Percentiles rank a stretch among this genome's conserved stretches.
phyloP scores from a whole-genome alignment of 805 yeast species.

The Pichia deserticola region DNA sequence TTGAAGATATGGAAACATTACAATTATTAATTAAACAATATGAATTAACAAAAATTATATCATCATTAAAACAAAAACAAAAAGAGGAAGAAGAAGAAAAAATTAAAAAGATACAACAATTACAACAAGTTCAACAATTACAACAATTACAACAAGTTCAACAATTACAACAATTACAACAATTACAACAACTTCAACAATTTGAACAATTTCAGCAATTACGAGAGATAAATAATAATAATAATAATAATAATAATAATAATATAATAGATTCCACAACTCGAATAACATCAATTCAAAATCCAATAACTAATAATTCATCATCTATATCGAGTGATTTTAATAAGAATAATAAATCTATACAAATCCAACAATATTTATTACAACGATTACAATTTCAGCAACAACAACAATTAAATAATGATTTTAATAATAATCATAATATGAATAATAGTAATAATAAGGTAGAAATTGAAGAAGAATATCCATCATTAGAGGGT shows the following conservation, averaged over 20 bases:
- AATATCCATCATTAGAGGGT: conserved; percentile 14
- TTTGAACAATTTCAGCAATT: conserved; percentile 2
- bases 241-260: background rate
- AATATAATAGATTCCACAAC: background rate
- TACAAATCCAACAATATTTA: background rate
- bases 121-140: background rate
- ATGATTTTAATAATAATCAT: background rate
- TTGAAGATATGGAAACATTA: conserved; percentile 2
- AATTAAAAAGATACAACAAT: background rate
- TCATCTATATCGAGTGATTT: no score
- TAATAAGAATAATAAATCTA: background rate
- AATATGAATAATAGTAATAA: background rate
- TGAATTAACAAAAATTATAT: conserved; percentile 5
- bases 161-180: conserved; percentile 4
- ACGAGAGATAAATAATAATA: background rate
- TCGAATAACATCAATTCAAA: background rate
- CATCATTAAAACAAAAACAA: conserved; percentile 1
- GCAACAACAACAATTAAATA: background rate
- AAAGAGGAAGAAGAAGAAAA: background rate
- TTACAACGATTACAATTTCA: background rate
- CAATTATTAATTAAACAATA: conserved; percentile 3
- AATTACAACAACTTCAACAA: background rate
- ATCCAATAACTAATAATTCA: background rate
- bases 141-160: conserved; percentile 1
- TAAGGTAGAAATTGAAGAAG: conserved; percentile 6